Base-by-base conservation (phyloP, 1,139 yeast species). In the Taphrina populina region DNA sequence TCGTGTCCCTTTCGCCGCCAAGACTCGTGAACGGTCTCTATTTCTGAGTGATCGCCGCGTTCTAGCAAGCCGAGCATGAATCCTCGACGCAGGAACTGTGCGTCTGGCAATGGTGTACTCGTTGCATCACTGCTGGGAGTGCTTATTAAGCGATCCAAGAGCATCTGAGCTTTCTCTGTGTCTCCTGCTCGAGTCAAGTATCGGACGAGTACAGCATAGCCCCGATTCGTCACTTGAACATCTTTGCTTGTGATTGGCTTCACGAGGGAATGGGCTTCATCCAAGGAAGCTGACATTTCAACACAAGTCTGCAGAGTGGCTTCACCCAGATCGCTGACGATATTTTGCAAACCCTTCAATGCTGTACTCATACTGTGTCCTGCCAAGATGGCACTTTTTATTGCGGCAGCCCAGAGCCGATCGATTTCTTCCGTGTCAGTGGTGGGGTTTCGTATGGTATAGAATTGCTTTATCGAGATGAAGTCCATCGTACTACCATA, bases 61-160 rank as follows among this genome's bases (percentile, higher is more conserved):
- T 52, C 51, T 20, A 52, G 6, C 8, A 52, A 43, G 5, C 56
- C 56, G 17, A 52, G 46, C 29, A 49, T 37, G 13, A 39, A 26
- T 15, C 36, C 21, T 8, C 54, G 37, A 2, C 36, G 35, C 19
- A 49, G 40, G 21, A 23, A 39, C 1, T 15, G 4, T 5, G 27
- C 37, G n/a, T 49, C 54, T 5, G 37, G 15, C 20, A 30, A 45
- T 4, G 45, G 13, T 4, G 13, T 11, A 5, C 32, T n/a, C n/a
- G 24, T 17, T 11, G 37, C 29, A 11, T 35, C 26, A 23, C 19
- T 41, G 27, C 13, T 39, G 2, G 10, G n/a, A 6, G 32, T 23
- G 19, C 23, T 26, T n/a, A 35, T 36, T n/a, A n/a, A n/a, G n/a
- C n/a, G n/a, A n/a, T 47, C 36, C 19, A 47, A 27, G 21, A 47